A percentile compares a stretch with the other conserved stretches of the same genome.
These are phyloP conservation scores for Zymoseptoria ardabiliae DNA, from an alignment of 2,329 filamentous ascomycete genomes.

Conservation along the genomic window DNA sequence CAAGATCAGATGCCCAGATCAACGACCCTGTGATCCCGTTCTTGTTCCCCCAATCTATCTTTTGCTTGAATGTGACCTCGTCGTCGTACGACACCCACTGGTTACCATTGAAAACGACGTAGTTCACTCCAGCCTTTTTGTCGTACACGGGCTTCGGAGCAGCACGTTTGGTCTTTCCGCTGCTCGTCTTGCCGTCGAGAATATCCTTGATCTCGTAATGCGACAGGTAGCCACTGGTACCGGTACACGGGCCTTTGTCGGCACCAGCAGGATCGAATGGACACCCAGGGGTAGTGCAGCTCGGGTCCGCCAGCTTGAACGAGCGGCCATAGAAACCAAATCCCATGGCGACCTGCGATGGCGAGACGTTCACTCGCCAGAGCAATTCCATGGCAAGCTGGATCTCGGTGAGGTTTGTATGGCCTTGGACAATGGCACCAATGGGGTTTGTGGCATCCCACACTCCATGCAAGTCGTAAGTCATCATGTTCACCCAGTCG, in stretches of 20 bases:
- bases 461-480: conserved; percentile 40
- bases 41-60: conserved; percentile 28
- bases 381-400: conserved; percentile 36
- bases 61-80: conserved; percentile 28
- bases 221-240: too few species aligned
- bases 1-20: conserved; percentile 17
- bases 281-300: neutral
- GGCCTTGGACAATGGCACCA: conserved; percentile 30
- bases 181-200: too few species aligned
- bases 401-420: conserved; percentile 46
- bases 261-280: conserved; percentile 6
- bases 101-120: conserved; percentile 27
- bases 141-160: conserved; percentile 21
- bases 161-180: too few species aligned
- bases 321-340: conserved; percentile 27
- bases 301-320: neutral
- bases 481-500: conserved; percentile 35
- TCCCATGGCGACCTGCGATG: conserved; percentile 40
- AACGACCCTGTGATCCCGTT: conserved; percentile 27
- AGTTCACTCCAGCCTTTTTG: conserved; percentile 29
- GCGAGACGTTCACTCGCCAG: conserved; percentile 39
- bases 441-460: conserved; percentile 5
- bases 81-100: conserved; percentile 40
- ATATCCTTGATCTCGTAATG: too few species aligned
- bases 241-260: too few species aligned